Percentiles rank a stretch among this genome's conserved stretches.
Conservation (phyloP, 2,329 filamentous ascomycete species). For the Aschersonia sp. region DNA sequence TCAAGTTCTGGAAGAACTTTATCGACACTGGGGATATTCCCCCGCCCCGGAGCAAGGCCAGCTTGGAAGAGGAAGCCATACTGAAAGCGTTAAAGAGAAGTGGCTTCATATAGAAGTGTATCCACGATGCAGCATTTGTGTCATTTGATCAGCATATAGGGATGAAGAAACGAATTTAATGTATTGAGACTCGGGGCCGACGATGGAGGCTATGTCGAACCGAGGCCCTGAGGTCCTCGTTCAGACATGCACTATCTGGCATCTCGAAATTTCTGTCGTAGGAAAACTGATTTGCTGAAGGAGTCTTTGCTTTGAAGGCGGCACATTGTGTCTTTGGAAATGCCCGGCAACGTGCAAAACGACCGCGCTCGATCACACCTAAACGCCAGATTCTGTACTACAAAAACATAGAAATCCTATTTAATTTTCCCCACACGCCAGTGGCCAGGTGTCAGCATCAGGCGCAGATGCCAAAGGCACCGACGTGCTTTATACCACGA, state of each 20-base stretch:
- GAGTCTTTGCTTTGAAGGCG: too few relatives aligned
- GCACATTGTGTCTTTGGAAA: not conserved
- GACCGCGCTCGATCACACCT: not conserved
- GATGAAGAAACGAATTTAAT: too few relatives aligned
- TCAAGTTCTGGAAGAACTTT: conserved; percentile 85
- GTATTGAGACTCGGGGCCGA: too few relatives aligned
- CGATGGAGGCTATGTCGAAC: too few relatives aligned
- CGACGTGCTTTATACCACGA: conserved; percentile 29
- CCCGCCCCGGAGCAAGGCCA: conserved; percentile 12
- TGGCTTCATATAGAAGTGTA: conserved; percentile 17
- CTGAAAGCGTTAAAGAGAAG: conserved; percentile 26
- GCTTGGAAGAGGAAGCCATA: conserved; percentile 25
- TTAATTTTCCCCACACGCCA: not conserved
- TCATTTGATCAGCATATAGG: too few relatives aligned
- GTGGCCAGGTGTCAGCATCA: too few relatives aligned
- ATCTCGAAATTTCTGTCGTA: too few relatives aligned
- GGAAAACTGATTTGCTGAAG: too few relatives aligned
- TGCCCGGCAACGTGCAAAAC: not conserved
- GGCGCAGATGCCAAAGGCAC: not conserved
- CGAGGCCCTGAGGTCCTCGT: too few relatives aligned
- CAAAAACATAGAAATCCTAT: not conserved
- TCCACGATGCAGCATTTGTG: too few relatives aligned
- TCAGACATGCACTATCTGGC: too few relatives aligned
- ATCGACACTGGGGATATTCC: conserved; percentile 31
- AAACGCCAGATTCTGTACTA: not conserved